Base-by-base conservation (phyloP, 1,284 basidiomycete species). In the Athelia sp. region DNA sequence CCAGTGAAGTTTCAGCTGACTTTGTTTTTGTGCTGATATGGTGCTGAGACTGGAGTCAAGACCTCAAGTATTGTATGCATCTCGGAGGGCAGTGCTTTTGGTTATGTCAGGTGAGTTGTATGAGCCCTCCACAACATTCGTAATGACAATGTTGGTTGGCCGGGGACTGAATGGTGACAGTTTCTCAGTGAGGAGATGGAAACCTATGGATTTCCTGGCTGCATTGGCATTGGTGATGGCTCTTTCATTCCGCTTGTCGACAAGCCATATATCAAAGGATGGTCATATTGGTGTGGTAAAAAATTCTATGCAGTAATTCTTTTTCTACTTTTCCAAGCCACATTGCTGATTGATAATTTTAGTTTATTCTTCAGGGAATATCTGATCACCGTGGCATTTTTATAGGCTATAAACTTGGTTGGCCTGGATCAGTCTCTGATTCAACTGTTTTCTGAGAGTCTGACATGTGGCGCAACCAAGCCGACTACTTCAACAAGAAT, bases 281-380 rank as follows among this genome's bases (percentile, higher is more conserved):
- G 19, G 18, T 34, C 48, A 17, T 61, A 51, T 45, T 55, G 52
- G 51, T 57, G 57, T 47, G 40, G 54, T 4, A 60, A 61, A 40
- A 54, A 59, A 22, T 54, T 44, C 24, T 59, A 56, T 53, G 57
- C 56, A 26, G 58, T 59, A 46, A 6, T 40, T 40, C 4, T 40
- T 40, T 17, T 21, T 40, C n/a, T 21, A 17, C 19, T n/a, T 9
- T 9, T 4, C 9, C 15, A 8, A 11, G 4, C n/a, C 44, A 34
- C 13, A 15, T 36, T 6, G 13, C 26, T 29, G 26, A 29, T 13
- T n/a, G n/a, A n/a, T n/a, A n/a, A 29, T 40, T 49, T 13, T 26
- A 49, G 46, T 43, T 56, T 17, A 48, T 43, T 17, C 32, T 58
- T 23, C 56, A 58, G 35, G 55, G 49, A 1, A 54, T 47, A 9